These are phyloP conservation scores for Aspergillus haitiensis DNA, from an alignment of 495 filamentous ascomycete genomes.

Conservation along the genomic window DNA sequence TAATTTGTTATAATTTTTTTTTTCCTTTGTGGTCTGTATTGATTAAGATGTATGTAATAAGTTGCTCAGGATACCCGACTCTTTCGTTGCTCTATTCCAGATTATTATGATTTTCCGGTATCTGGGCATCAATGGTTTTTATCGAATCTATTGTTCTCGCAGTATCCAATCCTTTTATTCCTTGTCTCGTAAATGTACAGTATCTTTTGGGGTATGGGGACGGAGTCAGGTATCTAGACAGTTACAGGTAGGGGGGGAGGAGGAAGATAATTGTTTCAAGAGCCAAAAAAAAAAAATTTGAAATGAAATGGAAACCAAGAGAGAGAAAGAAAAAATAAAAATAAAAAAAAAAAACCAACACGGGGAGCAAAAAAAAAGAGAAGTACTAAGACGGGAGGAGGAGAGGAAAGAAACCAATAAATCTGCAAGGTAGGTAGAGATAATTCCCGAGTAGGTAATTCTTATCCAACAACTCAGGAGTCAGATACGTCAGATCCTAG, in stretches of 20 bases:
- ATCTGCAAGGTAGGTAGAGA: not conserved
- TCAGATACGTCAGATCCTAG: not conserved
- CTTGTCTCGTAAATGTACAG: no score
- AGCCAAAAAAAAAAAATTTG: not conserved
- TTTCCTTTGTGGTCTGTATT: slow-evolving; percentile 29
- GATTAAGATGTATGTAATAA: slow-evolving; percentile 43
- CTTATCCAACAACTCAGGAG: not conserved
- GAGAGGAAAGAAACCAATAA: not conserved
- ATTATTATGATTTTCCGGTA: slow-evolving; percentile 14
- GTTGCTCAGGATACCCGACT: slow-evolving; percentile 43
- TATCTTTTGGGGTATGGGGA: no score
- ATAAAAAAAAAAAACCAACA: not conserved
- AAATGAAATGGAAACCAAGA: not conserved
- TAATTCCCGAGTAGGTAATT: not conserved
- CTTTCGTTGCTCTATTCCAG: slow-evolving; percentile 9
- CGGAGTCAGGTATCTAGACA: no score
- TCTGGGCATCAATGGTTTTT: slow-evolving; percentile 11
- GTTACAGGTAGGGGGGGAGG: not conserved
- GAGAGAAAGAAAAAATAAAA: not conserved
- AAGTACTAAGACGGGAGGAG: not conserved
- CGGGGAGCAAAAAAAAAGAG: not conserved
- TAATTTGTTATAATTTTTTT: slow-evolving; percentile 20
- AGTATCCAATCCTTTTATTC: no score
- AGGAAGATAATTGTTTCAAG: not conserved
- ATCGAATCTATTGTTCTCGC: slow-evolving; percentile 9